A percentile compares a stretch with the other conserved stretches of the same genome.
Evolutionary conservation across 805 yeast genomes (phyloP).

Genomic region (Starmerella bombicola): DNA sequence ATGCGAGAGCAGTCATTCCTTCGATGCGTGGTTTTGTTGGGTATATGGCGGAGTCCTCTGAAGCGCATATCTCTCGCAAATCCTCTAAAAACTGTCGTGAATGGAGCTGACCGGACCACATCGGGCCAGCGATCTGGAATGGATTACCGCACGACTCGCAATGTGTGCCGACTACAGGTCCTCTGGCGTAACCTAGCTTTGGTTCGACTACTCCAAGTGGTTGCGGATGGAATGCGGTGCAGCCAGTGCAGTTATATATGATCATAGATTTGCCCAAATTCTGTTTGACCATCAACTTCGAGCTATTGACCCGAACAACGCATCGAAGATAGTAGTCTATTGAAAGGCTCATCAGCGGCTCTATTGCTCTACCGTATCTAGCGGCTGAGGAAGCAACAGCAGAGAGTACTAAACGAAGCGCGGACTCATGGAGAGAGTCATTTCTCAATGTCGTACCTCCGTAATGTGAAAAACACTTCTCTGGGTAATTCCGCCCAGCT

Average conservation of each 20-base stretch:
- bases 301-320: conserved; percentile 61
- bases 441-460: conserved; percentile 84
- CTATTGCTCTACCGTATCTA: conserved; percentile 72
- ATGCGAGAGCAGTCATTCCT: conserved; percentile 85
- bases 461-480: conserved; percentile 85
- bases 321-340: conserved; percentile 89
- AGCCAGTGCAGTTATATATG: conserved; percentile 75
- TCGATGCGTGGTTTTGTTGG: conserved; percentile 73
- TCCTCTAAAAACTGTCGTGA: conserved; percentile 51
- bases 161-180: conserved; percentile 45
- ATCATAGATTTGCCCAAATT: conserved; percentile 66
- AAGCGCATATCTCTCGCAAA: conserved; percentile 44
- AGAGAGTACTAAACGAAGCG: conserved; percentile 68
- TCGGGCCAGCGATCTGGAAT: conserved; percentile 83
- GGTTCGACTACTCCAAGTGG: conserved; percentile 50
- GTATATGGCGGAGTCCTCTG: conserved; percentile 45
- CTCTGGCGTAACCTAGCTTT: conserved; percentile 54
- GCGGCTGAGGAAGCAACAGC: conserved; percentile 76
- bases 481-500: conserved; percentile 94
- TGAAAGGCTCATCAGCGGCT: conserved; percentile 72
- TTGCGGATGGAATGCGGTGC: conserved; percentile 62
- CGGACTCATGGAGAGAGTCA: conserved; percentile 88
- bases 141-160: conserved; percentile 62
- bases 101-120: conserved; percentile 84
- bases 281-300: conserved; percentile 73